Evolutionary conservation across 768 basidiomycete species (phyloP), one percentile per base, ranked within the genome.

Genomic region (Russula sp.): DNA sequence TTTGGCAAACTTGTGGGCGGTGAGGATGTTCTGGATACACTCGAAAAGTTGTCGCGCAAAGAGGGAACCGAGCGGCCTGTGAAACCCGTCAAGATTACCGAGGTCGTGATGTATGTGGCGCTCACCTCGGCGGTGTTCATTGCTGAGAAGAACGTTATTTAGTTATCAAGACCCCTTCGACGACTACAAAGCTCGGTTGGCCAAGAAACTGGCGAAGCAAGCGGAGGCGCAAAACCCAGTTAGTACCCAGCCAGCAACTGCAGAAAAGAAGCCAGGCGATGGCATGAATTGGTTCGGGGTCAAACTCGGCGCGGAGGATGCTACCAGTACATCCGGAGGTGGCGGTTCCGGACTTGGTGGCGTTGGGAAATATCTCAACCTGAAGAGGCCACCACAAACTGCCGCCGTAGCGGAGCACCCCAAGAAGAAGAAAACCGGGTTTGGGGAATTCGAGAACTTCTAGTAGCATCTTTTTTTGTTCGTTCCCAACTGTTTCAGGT

Each of bases 1-100:
- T 99, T 98, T 71, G 97, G 97, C 3, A 95, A 96, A 69, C 81
- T 98, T 16, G 95, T 99, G 2, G 97, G 97, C 10, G 97, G 96
- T 22, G 92, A 96, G 73, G 92, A 95, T 32, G 86, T 96, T 8
- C 78, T 98, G 1, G 84, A 91, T 71, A 83, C 88, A 7, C 77
- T 99, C 30, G 97, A 98, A 73, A 84, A 84, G 36, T 76, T 94
- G 0, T 87, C 92, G 1, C 77, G 86, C 49, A 90, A 94, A 75
- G 84, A 88, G 18, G 92, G 90, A 18, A 91, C 92, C 0, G 93
- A 98, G 59, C 84, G 92, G 56, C 94, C 94, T 9, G 81, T 85
- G 10, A 96, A 93, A 73, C 84, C 87, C 13, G 86, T 98, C 59
- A 83, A 83, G 63, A 96, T 98, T 63, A 89, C 88, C 1, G 88